Evolutionary conservation across 768 basidiomycete genomes (phyloP), one percentile per base, ranked within the genome.

Genomic region (Boletales sp.): DNA sequence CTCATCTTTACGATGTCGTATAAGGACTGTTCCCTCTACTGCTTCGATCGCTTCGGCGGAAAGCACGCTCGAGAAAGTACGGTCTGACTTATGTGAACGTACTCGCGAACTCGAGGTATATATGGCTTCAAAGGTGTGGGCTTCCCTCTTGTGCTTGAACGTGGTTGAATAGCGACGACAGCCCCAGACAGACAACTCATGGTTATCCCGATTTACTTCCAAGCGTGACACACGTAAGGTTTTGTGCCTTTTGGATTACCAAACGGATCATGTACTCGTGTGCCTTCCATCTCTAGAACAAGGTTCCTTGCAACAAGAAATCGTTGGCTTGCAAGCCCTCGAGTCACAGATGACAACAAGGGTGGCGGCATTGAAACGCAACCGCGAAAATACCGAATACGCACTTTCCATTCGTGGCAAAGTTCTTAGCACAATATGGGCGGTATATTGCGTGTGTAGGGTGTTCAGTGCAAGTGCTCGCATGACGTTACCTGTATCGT

Each of bases 281-380:
- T 30, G 10, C 13, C 35, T 32, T 15, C 28, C 44, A 11, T 30
- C 37, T 57, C 49, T 42, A 77, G 77, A 74, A 41, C 59, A 67
- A 12, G 66, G 56, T 18, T 63, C 69, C 1, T 57, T 78, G 18
- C 64, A 68, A 30, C 81, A 83, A 60, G 87, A 89, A 62, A 59
- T 86, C 9, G 69, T 72, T 32, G 87, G 87, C 0, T 71, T 90
- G 5, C 73, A 84, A 57, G 79, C 84, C 0, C 73, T 90, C 2
- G 82, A 87, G 58, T 75, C 80, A 39, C 79, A 89, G 56, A 87
- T 89, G 82, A 66, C 69, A 35, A 73, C 72, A 25, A 83, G 81
- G 52, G 56, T 87, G 4, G 74, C 79, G 34, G 63, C 65, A 2
- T 67, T 87, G 38, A 76, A 76, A 36, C 70, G 71, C 38, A 72